Base-by-base conservation (phyloP, 2,329 filamentous ascomycete species). In the Orbilia blumenaviensis region DNA sequence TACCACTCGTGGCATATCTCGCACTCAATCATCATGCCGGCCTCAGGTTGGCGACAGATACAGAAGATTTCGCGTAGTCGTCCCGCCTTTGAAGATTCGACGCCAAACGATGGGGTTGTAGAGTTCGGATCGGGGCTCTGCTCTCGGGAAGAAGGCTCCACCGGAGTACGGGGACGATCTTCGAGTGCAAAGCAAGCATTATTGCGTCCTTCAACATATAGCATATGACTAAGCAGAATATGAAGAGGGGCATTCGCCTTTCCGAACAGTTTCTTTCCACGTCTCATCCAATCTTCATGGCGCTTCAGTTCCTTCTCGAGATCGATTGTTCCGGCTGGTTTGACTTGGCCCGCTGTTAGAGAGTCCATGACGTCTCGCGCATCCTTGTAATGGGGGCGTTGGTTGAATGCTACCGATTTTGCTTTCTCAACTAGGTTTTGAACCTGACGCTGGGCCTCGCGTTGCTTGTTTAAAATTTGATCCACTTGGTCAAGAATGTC, bases 11-110 rank as follows among this genome's bases (percentile, higher is more conserved):
- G 94, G 83, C 95, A 99, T 41, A 97, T 86, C 82, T 98, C 95
- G 82, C 95, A 99, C 83, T 99, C 95, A 80, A 99, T 98, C 95
- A 99, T 99, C 91, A 98, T 96, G 61, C 95, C 95, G 38, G 94
- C 93, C 83, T 99, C 95, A 5, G 93, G 89, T 78, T 90, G 92
- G 74, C 95, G 89, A 84, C 95, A 99, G 79, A 99, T 97, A 83
- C 95, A 99, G 82, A 98, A 99, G 0, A 98, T 94, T 81, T 98
- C 94, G 84, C 89, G 81, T 85, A 87, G 80, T 91, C 87, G 80
- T 90, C 86, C 78, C 9, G 48, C 50, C 14, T 41, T 58, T n/a
- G 44, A 44, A 56, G 63, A 44, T 8, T 42, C 42, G 1, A 41
- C 50, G 10, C 34, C 34, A 27, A 66, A 66, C 12, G 69, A 78